Base-by-base conservation (phyloP, 768 basidiomycete genomes). In the Grammothele lineata region DNA sequence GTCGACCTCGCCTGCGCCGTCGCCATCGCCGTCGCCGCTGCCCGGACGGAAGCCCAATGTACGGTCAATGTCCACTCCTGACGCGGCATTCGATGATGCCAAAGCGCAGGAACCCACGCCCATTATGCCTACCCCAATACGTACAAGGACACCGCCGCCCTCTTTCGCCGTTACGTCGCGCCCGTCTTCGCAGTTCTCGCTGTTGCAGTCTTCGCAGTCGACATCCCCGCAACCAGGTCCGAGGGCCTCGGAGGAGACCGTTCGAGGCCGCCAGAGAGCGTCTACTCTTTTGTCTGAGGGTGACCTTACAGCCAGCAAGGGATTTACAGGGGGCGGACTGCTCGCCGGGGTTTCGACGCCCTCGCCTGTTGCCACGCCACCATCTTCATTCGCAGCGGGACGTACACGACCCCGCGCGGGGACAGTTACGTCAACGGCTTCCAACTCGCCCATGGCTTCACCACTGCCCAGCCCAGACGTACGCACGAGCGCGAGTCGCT, bases 111-210 rank as follows among this genome's bases (percentile, higher is more conserved):
- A 48, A 63, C 47, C 45, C 18, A 58, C 44, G 19, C 63, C 58
- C 26, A 65, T 67, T 43, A 57, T 60, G 27, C 67, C 66, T 0
- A 65, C 60, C 1, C 61, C 60, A 3, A 64, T 67, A 15, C 60
- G 65, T 15, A 57, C 62, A 34, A 64, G 66, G 10, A 58, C 58
- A 7, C 60, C 60, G 4, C 60, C 60, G 0, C 60, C 67, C 3
- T 51, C 66, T 11, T 69, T 69, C 45, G 57, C 61, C n/a, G 67
- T 69, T 14, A 67, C 65, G 15, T 66, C 66, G 8, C 57, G 68
- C 6, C 66, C 68, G 3, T 30, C 43, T 4, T 66, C 64, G 4
- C 61, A 65, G 35, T 51, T 58, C 30, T 56, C 57, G 10, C 40
- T 58, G 47, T 19, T 46, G n/a, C n/a, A n/a, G n/a, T n/a, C n/a